phyloP scores from a whole-genome alignment of 179 eudicot species.

The Actinidia arguta region DNA sequence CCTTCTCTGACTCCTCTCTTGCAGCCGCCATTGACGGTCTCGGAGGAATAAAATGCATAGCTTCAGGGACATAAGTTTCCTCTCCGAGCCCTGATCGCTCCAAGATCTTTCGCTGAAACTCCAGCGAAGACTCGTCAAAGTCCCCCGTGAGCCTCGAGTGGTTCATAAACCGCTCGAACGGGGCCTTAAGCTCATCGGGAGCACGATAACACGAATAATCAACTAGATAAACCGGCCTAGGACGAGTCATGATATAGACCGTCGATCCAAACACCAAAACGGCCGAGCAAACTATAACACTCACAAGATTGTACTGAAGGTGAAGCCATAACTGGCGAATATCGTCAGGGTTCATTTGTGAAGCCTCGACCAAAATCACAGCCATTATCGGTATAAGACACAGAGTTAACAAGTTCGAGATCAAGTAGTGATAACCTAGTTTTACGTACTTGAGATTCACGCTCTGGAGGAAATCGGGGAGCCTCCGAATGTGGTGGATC shows the following conservation, averaged over 20 bases:
- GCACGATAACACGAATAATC: conserved; percentile 71
- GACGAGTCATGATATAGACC: conserved; percentile 71
- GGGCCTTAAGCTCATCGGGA: conserved; percentile 55
- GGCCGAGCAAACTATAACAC: conserved; percentile 49
- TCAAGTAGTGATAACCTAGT: conserved; percentile 73
- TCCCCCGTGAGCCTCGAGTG: conserved; percentile 68
- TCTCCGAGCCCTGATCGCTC: conserved; percentile 87
- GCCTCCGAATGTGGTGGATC: conserved; percentile 43
- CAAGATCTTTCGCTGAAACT: conserved; percentile 78
- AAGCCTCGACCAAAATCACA: conserved; percentile 45
- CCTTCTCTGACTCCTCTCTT: conserved; percentile 69
- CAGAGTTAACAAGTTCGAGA: conserved; percentile 61
- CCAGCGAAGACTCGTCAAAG: conserved; percentile 73
- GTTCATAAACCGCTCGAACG: conserved; percentile 43
- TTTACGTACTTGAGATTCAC: conserved; percentile 79
- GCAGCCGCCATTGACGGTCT: conserved; percentile 80
- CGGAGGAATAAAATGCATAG: conserved; percentile 76
- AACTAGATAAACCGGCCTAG: conserved; percentile 63
- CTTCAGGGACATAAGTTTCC: conserved; percentile 70
- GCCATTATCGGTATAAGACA: conserved; percentile 59
- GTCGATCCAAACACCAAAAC: conserved; percentile 70
- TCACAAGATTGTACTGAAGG: conserved; percentile 66
- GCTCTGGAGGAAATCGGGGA: conserved; percentile 73
- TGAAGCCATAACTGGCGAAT: conserved; percentile 65
- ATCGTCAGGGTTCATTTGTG: conserved; percentile 73